phyloP scores from a whole-genome alignment of 1,284 basidiomycete genomes.

The Trichosporon asahii region DNA sequence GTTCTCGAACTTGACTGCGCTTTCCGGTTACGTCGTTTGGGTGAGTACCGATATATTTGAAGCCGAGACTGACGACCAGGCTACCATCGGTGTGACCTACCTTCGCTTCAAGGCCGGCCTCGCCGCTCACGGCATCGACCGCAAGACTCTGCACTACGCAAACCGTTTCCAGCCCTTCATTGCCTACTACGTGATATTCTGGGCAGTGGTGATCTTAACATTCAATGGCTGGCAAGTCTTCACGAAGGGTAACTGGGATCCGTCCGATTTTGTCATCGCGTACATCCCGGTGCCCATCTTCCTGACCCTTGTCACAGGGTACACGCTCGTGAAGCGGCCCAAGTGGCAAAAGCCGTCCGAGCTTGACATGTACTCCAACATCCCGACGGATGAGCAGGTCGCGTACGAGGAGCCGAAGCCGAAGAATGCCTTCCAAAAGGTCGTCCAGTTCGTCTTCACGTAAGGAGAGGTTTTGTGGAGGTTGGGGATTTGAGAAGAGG shows the following conservation, averaged over 20 bases:
- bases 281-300: slow-evolving; percentile 31
- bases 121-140: slow-evolving; percentile 31
- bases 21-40: slow-evolving; percentile 28
- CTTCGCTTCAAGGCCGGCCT: slow-evolving; percentile 35
- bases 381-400: slow-evolving; percentile 64
- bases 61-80: not conserved
- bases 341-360: slow-evolving; percentile 57
- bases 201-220: slow-evolving; percentile 25
- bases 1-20: slow-evolving; percentile 59
- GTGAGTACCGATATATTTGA: not conserved
- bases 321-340: slow-evolving; percentile 51
- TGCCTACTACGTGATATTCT: slow-evolving; percentile 26
- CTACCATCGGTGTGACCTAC: slow-evolving; percentile 28
- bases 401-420: slow-evolving; percentile 58
- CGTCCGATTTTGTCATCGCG: slow-evolving; percentile 33
- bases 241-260: slow-evolving; percentile 31
- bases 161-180: slow-evolving; percentile 10
- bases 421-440: not conserved
- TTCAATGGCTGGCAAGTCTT: slow-evolving; percentile 35
- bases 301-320: slow-evolving; percentile 16
- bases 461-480: too few relatives aligned
- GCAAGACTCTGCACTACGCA: slow-evolving; percentile 22
- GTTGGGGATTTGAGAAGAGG: too few relatives aligned
- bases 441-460: not conserved
- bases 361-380: slow-evolving; percentile 79